phyloP scores from a whole-genome alignment of 306 rosid genomes.

The Mimosa bimucronata region DNA sequence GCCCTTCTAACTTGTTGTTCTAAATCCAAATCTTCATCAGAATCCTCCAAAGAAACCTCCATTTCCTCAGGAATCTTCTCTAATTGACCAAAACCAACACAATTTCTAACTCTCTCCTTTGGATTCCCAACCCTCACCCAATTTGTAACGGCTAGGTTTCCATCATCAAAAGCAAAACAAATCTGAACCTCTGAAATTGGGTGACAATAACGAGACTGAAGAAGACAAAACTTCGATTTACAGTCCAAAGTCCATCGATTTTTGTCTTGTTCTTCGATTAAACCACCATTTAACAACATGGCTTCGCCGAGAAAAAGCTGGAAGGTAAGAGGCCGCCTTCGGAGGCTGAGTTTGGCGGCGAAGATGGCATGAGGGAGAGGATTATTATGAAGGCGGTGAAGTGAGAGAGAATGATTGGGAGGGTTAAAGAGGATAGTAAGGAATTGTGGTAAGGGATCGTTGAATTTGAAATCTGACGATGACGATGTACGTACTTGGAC shows the following conservation, averaged over 20 bases:
- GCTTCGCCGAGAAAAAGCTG: slow-evolving; percentile 50
- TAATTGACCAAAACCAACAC: not conserved
- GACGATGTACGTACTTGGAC: slow-evolving; percentile 29
- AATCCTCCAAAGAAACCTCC: not conserved
- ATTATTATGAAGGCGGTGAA: slow-evolving; percentile 39
- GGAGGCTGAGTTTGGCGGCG: slow-evolving; percentile 41
- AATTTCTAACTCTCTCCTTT: not conserved
- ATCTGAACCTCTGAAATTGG: slow-evolving; percentile 40
- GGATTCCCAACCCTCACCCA: not conserved
- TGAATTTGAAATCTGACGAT: slow-evolving; percentile 32
- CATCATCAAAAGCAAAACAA: slow-evolving; percentile 50
- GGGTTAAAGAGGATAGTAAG: slow-evolving; percentile 53
- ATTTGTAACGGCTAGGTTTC: slow-evolving; percentile 43
- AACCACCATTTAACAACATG: slow-evolving; percentile 50
- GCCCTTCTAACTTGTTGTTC: slow-evolving; percentile 53
- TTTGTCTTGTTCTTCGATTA: slow-evolving; percentile 43
- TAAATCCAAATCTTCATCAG: not conserved
- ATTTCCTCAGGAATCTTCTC: slow-evolving; percentile 3
- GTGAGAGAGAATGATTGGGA: slow-evolving; percentile 36
- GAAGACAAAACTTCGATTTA: not conserved
- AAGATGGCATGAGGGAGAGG: slow-evolving; percentile 30
- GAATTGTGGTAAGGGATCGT: slow-evolving; percentile 43
- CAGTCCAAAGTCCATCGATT: slow-evolving; percentile 55
- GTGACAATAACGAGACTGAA: not conserved
- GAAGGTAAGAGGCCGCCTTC: slow-evolving; percentile 46